These are phyloP conservation scores for Talaromyces borbonicus DNA, from an alignment of 495 filamentous ascomycete species.

Conservation along the genomic window DNA sequence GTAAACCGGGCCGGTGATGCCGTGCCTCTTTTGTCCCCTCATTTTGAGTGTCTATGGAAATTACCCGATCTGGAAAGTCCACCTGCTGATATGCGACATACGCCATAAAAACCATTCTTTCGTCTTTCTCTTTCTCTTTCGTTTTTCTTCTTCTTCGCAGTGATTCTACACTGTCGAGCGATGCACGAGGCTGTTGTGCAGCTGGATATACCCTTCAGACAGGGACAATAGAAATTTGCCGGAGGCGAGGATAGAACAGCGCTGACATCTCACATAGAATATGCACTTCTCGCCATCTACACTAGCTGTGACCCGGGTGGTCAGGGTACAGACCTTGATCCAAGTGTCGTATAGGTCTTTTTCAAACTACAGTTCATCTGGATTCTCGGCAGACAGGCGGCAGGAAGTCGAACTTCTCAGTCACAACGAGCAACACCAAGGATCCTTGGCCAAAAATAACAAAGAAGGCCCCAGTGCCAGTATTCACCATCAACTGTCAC, in stretches of 20 bases:
- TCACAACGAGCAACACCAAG: not conserved
- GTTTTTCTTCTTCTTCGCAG: too few relatives aligned
- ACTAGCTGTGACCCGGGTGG: not conserved
- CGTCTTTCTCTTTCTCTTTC: too few relatives aligned
- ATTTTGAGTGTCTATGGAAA: not conserved
- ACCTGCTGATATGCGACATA: too few relatives aligned
- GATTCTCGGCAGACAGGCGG: not conserved
- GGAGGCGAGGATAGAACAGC: not conserved
- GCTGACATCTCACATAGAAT: not conserved
- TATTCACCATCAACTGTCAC: not conserved
- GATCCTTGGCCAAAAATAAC: not conserved
- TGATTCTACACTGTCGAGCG: too few relatives aligned
- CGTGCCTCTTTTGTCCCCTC: not conserved
- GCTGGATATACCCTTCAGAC: too few relatives aligned
- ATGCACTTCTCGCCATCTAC: not conserved
- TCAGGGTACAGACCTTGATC: not conserved
- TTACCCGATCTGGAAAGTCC: conserved; percentile 6
- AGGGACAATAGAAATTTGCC: too few relatives aligned
- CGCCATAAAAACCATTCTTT: too few relatives aligned
- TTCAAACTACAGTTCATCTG: not conserved
- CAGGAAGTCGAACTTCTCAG: too few relatives aligned
- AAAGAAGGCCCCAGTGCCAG: not conserved
- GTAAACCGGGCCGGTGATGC: conserved; percentile 4
- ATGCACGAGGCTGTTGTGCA: too few relatives aligned
- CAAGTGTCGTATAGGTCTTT: not conserved